Percentiles rank a stretch among this genome's conserved stretches.
Conservation (phyloP, 2,329 filamentous ascomycete species). For the Leptographium radiaticola region DNA sequence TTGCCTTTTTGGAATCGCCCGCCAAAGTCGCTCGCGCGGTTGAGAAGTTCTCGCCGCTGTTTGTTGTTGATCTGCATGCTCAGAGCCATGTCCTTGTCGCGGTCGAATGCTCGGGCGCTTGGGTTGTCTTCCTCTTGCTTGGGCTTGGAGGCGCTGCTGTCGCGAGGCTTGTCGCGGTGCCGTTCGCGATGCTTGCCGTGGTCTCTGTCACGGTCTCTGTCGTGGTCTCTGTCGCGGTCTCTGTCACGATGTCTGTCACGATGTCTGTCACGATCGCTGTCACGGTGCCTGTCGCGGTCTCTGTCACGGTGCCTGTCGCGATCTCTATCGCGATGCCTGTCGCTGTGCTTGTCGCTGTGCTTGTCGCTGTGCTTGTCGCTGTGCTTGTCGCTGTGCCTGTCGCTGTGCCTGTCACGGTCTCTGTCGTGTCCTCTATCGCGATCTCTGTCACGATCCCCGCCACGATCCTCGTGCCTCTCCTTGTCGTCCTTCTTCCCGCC, state of each 20-base stretch:
- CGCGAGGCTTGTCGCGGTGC: constrained; percentile 17
- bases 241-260: constrained; percentile 3
- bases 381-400: neutral
- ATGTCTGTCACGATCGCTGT: neutral
- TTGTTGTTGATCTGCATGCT: constrained; percentile 57
- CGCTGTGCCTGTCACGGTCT: neutral
- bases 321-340: constrained; percentile 16
- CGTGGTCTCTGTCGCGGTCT: neutral
- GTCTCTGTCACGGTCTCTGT: neutral
- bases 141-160: constrained; percentile 25
- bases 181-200: neutral
- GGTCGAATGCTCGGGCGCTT: constrained; percentile 76
- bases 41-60: constrained; percentile 67
- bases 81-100: constrained; percentile 84
- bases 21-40: constrained; percentile 68
- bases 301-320: constrained; percentile 18
- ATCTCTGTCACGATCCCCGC: constrained; percentile 21
- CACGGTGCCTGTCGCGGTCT: constrained; percentile 18
- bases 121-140: constrained; percentile 67
- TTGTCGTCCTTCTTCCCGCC: constrained; percentile 8
- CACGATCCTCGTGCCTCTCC: neutral
- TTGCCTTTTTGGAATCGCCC: constrained; percentile 70
- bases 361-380: constrained; percentile 21
- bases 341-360: constrained; percentile 21
- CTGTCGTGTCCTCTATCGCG: constrained; percentile 13